Evolutionary conservation across 768 basidiomycete species (phyloP).

Genomic region (Pulveroboletus sp.): DNA sequence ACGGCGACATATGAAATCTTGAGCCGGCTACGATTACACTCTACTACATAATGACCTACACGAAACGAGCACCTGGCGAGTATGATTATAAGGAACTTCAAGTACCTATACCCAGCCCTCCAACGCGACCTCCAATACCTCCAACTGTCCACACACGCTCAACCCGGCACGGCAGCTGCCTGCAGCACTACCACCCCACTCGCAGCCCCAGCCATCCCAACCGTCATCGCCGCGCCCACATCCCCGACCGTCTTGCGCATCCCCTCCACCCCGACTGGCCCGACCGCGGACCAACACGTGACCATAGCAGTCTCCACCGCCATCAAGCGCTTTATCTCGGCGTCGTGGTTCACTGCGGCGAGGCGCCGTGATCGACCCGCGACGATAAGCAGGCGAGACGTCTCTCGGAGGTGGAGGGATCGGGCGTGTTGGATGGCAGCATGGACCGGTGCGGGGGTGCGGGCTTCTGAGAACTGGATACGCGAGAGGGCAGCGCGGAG

Average conservation of each 20-base stretch:
- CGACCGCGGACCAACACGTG: slow-evolving; percentile 26
- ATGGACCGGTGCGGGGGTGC: slow-evolving; percentile 59
- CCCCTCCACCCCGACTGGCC: slow-evolving; percentile 12
- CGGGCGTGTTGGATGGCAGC: slow-evolving; percentile 46
- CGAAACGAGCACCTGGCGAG: no score
- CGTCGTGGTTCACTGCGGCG: slow-evolving; percentile 66
- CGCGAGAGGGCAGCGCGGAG: slow-evolving; percentile 44
- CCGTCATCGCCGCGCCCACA: slow-evolving; percentile 76
- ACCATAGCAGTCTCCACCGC: slow-evolving; percentile 28
- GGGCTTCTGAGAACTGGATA: slow-evolving; percentile 58
- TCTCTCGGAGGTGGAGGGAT: slow-evolving; percentile 18
- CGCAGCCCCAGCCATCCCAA: slow-evolving; percentile 44
- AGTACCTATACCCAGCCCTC: no score
- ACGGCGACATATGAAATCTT: no score
- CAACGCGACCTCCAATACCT: no score
- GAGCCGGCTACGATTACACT: no score
- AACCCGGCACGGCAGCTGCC: slow-evolving; percentile 36
- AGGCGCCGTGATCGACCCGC: slow-evolving; percentile 74
- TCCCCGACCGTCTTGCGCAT: slow-evolving; percentile 85
- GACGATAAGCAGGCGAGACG: slow-evolving; percentile 55
- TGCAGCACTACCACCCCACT: slow-evolving; percentile 67
- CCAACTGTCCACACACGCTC: not conserved
- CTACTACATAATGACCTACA: no score
- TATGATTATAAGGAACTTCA: no score
- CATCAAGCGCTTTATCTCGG: slow-evolving; percentile 67